phyloP scores from a whole-genome alignment of 768 basidiomycete species.

The Trametes coccinea region DNA sequence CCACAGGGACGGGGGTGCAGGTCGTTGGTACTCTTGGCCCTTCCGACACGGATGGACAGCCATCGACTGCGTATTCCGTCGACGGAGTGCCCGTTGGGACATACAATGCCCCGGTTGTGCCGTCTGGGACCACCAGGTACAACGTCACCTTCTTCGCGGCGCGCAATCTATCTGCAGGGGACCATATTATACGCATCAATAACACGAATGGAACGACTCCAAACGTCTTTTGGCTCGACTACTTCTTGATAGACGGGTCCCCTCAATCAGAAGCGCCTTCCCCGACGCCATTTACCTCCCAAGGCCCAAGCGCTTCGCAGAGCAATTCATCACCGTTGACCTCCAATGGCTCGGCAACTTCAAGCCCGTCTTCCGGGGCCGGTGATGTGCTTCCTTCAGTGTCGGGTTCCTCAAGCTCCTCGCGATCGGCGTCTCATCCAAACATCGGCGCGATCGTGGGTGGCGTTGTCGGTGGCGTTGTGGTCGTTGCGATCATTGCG shows the following conservation, averaged over 20 bases:
- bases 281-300: not conserved
- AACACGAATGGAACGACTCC: constrained; percentile 9
- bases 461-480: not conserved
- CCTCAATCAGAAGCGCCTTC: not conserved
- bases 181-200: constrained; percentile 8
- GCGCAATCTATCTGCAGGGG: not conserved
- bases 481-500: not conserved
- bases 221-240: constrained; percentile 14
- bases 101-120: constrained; percentile 1
- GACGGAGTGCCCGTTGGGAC: constrained; percentile 1
- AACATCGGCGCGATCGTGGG: constrained; percentile 1
- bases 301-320: not conserved
- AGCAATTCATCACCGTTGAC: not conserved
- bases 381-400: not conserved
- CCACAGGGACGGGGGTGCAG: constrained; percentile 10
- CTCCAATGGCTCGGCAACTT: not conserved
- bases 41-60: constrained; percentile 2
- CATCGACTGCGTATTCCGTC: constrained; percentile 7
- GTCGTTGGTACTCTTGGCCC: constrained; percentile 11
- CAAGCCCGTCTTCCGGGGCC: not conserved
- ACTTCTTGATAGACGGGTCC: constrained; percentile 7
- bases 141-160: constrained; percentile 17
- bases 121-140: not conserved
- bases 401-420: not conserved
- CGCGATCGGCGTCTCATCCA: not conserved